These are phyloP conservation scores for Aureobasidium sp. DNA, from an alignment of 2,329 filamentous ascomycete species.

Conservation along the genomic window DNA sequence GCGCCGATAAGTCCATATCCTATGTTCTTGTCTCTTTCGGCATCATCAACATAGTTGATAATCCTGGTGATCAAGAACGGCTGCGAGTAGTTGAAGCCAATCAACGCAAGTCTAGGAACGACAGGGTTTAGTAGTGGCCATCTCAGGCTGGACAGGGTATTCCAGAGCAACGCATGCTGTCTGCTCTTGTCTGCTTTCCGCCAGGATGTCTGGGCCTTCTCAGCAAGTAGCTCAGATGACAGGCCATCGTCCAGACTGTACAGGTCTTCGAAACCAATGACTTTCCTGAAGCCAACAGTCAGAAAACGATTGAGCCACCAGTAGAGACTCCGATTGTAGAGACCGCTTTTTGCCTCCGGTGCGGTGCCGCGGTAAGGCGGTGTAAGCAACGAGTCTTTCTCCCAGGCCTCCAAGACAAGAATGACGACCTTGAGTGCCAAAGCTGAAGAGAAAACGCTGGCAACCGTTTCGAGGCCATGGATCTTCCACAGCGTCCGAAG, in stretches of 20 bases:
- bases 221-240: background rate
- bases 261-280: background rate
- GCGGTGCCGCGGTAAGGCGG: background rate
- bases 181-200: background rate
- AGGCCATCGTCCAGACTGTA: background rate
- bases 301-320: slow-evolving; percentile 3
- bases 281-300: background rate
- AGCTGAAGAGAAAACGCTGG: background rate
- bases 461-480: background rate
- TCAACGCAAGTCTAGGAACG: background rate
- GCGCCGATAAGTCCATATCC: slow-evolving; percentile 1
- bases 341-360: background rate
- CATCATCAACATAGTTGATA: background rate
- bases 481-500: background rate
- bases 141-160: background rate
- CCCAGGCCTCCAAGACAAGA: background rate
- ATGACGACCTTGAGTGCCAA: background rate
- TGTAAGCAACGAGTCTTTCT: background rate
- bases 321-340: background rate
- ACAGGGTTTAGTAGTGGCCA: background rate
- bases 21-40: background rate
- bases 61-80: background rate
- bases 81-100: background rate
- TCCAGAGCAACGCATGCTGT: background rate
- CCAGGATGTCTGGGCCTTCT: background rate